Percentiles rank a stretch among this genome's conserved stretches.
These are phyloP conservation scores for Lasiosphaeris hirsuta DNA, from an alignment of 495 filamentous ascomycete genomes.

Conservation along the genomic window DNA sequence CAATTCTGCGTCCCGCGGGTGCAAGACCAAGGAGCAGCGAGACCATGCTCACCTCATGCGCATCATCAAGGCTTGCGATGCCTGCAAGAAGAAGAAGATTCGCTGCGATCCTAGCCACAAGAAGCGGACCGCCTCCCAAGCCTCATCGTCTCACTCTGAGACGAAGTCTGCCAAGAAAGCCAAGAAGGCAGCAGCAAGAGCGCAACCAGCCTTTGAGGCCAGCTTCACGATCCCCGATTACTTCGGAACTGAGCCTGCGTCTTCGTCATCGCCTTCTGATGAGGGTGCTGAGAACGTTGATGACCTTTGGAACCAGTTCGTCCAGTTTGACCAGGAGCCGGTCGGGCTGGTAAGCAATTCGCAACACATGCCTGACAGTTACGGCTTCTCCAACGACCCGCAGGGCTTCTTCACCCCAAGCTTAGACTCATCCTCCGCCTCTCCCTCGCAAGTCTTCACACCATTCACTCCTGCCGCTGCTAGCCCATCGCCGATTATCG, in stretches of 20 bases:
- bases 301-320: slow-evolving; percentile 39
- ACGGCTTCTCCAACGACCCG: slow-evolving; percentile 39
- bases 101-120: slow-evolving; percentile 51
- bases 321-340: slow-evolving; percentile 37
- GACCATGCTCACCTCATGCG: slow-evolving; percentile 58
- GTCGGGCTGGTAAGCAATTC: slow-evolving; percentile 13
- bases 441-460: slow-evolving; percentile 35
- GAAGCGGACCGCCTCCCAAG: slow-evolving; percentile 36
- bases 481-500: slow-evolving; percentile 17
- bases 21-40: slow-evolving; percentile 59
- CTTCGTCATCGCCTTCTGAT: slow-evolving; percentile 16
- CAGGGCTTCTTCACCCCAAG: slow-evolving; percentile 36
- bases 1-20: slow-evolving; percentile 52
- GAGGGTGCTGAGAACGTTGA: slow-evolving; percentile 19
- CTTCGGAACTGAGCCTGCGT: slow-evolving; percentile 19
- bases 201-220: slow-evolving; percentile 16
- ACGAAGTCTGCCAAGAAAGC: slow-evolving; percentile 35
- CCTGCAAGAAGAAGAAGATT: slow-evolving; percentile 54
- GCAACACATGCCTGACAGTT: slow-evolving; percentile 21
- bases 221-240: slow-evolving; percentile 14
- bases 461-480: slow-evolving; percentile 24
- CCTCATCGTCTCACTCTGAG: slow-evolving; percentile 30
- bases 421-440: slow-evolving; percentile 33
- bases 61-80: slow-evolving; percentile 56
- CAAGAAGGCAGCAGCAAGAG: slow-evolving; percentile 34